Evolutionary conservation across 495 filamentous ascomycete genomes (phyloP).

Genomic region (Aspergillus wentii): DNA sequence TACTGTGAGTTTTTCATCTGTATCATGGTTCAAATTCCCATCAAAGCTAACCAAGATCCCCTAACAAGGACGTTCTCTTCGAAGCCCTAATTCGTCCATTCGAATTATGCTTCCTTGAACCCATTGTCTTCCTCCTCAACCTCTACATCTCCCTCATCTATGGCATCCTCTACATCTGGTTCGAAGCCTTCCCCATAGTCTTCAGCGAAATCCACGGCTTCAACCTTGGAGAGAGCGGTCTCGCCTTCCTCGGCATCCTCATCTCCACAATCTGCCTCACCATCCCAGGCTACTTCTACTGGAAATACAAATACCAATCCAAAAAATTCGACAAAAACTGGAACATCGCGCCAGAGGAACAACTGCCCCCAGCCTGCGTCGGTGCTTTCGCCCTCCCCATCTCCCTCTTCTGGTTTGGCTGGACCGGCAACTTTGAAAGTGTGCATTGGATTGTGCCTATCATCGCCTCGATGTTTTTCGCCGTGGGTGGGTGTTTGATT

Average conservation of each 20-base stretch:
- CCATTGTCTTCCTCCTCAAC: slow-evolving; percentile 47
- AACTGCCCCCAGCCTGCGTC: slow-evolving; percentile 51
- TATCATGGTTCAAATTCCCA: slow-evolving; percentile 42
- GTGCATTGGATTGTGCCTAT: slow-evolving; percentile 56
- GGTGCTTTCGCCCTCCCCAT: slow-evolving; percentile 45
- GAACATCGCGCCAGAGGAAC: slow-evolving; percentile 26
- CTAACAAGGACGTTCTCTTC: slow-evolving; percentile 4
- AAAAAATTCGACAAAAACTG: background rate
- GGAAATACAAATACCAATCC: slow-evolving; percentile 16
- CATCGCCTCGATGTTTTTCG: slow-evolving; percentile 57
- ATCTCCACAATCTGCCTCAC: slow-evolving; percentile 29
- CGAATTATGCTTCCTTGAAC: slow-evolving; percentile 40
- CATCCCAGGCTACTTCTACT: slow-evolving; percentile 28
- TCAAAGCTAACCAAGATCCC: background rate
- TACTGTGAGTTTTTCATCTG: background rate
- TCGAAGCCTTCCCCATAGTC: slow-evolving; percentile 53
- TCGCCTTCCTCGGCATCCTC: slow-evolving; percentile 49
- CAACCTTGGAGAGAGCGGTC: slow-evolving; percentile 37
- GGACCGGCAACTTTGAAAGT: slow-evolving; percentile 51
- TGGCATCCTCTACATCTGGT: slow-evolving; percentile 52
- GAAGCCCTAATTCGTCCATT: slow-evolving; percentile 40
- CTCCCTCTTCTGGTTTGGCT: slow-evolving; percentile 58
- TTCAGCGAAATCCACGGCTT: slow-evolving; percentile 46
- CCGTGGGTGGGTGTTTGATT: slow-evolving; percentile 38
- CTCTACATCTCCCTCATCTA: slow-evolving; percentile 51